Conservation (phyloP, 2,329 filamentous ascomycete species). For the Cryphonectria naterciae region DNA sequence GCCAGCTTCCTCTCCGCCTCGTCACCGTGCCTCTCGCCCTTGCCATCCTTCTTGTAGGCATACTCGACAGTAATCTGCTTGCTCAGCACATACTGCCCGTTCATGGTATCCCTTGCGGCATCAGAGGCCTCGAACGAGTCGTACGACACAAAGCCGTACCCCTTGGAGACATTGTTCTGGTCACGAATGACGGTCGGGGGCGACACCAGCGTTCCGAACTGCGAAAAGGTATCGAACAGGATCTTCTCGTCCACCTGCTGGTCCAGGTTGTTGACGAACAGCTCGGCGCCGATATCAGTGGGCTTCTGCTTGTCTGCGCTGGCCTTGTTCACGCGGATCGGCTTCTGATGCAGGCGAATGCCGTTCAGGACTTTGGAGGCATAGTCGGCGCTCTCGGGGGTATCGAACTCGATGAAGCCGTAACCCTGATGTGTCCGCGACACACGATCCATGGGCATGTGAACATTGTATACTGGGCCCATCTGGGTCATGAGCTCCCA, state of each 20-base stretch:
- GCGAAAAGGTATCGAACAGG: constrained; percentile 89
- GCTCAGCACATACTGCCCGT: constrained; percentile 95
- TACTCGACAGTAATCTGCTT: constrained; percentile 97
- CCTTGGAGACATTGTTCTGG: constrained; percentile 85
- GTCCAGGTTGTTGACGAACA: constrained; percentile 96
- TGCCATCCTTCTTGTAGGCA: constrained; percentile 98
- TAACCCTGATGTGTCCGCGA: constrained; percentile 97
- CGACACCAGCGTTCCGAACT: constrained; percentile 84
- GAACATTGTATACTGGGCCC: constrained; percentile 95
- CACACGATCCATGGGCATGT: constrained; percentile 96
- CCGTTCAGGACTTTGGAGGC: constrained; percentile 96
- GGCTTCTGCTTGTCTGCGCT: constrained; percentile 91
- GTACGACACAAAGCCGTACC: constrained; percentile 95
- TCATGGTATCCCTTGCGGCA: constrained; percentile 88
- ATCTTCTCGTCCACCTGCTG: constrained; percentile 94
- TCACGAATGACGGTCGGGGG: constrained; percentile 92
- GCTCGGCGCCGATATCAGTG: constrained; percentile 91
- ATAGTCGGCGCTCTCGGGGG: constrained; percentile 94
- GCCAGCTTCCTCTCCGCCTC: constrained; percentile 90
- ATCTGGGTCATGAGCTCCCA: constrained; percentile 99
- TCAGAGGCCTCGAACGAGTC: constrained; percentile 93
- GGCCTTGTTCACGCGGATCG: constrained; percentile 93
- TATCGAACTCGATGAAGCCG: constrained; percentile 98
- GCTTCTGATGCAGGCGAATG: constrained; percentile 89
- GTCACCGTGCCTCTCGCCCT: constrained; percentile 94